Evolutionary conservation across 208 protist genomes (phyloP).

Genomic region (Trypanosoma lewisi): DNA sequence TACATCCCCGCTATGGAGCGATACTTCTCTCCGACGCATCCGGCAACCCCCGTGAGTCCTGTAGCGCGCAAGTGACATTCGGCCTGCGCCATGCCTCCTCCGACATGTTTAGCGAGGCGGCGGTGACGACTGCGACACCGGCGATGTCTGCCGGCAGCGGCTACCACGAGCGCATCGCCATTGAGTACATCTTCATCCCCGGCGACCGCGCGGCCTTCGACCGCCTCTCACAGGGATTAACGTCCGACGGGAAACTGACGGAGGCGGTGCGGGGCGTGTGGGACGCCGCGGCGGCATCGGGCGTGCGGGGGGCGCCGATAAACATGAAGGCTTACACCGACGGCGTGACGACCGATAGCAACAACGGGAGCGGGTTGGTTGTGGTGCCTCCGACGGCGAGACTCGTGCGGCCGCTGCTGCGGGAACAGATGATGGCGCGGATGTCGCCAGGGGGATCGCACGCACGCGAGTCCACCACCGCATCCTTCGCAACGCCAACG

Average conservation of each 20-base stretch:
- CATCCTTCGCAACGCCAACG: not conserved
- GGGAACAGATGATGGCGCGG: not conserved
- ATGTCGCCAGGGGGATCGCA: not conserved
- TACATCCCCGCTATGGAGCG: slow-evolving; percentile 73
- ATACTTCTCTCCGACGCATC: slow-evolving; percentile 43
- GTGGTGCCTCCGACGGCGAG: slow-evolving; percentile 7
- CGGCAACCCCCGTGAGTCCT: slow-evolving; percentile 11
- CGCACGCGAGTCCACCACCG: not conserved
- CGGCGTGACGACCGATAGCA: slow-evolving; percentile 21
- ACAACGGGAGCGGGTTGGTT: slow-evolving; percentile 22
- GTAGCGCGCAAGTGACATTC: slow-evolving; percentile 31
- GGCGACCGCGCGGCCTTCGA: slow-evolving; percentile 44
- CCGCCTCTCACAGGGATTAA: slow-evolving; percentile 29
- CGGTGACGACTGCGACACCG: not conserved
- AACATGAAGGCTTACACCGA: slow-evolving; percentile 54
- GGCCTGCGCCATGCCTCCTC: slow-evolving; percentile 29
- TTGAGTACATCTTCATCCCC: slow-evolving; percentile 56
- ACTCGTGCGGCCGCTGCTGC: slow-evolving; percentile 4
- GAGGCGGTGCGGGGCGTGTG: slow-evolving; percentile 61
- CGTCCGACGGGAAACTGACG: slow-evolving; percentile 25
- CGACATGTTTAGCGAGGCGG: slow-evolving; percentile 1
- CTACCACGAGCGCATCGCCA: slow-evolving; percentile 63
- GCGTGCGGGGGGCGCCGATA: slow-evolving; percentile 22
- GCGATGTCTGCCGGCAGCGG: slow-evolving; percentile 11
- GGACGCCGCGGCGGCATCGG: slow-evolving; percentile 32